Conservation (phyloP, 495 filamentous ascomycete species). For the Clohesyomyces aquaticus region DNA sequence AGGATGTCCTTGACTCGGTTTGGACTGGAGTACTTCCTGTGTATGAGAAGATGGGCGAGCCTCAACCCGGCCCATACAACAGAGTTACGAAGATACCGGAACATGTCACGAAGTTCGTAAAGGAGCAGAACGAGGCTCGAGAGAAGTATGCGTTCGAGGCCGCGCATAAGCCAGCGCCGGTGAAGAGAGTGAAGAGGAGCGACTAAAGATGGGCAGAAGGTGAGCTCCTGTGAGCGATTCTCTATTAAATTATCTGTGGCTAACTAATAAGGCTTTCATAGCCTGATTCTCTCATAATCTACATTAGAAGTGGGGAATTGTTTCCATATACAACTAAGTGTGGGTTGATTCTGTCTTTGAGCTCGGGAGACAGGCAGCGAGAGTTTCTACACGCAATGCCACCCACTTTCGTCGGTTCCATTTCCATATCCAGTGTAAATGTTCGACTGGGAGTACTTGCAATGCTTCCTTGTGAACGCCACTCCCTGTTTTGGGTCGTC, state of each 20-base stretch:
- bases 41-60: conserved; percentile 67
- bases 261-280: neutral
- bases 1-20: conserved; percentile 61
- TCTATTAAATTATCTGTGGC: neutral
- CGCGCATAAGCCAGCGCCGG: conserved; percentile 41
- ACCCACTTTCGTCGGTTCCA: conserved; percentile 22
- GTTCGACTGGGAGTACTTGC: conserved; percentile 18
- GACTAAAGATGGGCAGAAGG: no score
- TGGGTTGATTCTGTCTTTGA: no score
- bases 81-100: conserved; percentile 62
- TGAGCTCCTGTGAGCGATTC: no score
- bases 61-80: conserved; percentile 67
- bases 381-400: conserved; percentile 16
- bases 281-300: no score
- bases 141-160: conserved; percentile 59
- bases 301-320: no score
- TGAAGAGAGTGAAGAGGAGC: conserved; percentile 39
- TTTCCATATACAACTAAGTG: no score
- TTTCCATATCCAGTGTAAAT: conserved; percentile 13
- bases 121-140: conserved; percentile 57
- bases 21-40: conserved; percentile 86
- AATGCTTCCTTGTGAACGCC: conserved; percentile 19
- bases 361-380: no score
- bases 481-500: neutral
- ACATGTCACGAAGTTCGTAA: conserved; percentile 63